Evolutionary conservation across 2,329 filamentous ascomycete species (phyloP).

Genomic region (Exophiala phaeomuriformis): DNA sequence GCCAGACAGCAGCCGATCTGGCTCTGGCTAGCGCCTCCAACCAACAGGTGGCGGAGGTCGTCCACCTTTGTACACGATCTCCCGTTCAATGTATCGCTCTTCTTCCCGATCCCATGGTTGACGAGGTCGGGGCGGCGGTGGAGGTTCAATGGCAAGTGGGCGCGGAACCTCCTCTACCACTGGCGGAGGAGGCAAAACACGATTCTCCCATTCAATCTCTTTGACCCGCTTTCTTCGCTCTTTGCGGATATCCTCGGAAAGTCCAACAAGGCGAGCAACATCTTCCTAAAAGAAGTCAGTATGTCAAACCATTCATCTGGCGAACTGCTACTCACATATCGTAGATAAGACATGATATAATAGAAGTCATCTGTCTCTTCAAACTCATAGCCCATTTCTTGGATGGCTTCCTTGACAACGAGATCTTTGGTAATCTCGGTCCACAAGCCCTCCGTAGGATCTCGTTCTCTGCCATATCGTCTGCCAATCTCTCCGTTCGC

Average conservation of each 20-base stretch:
- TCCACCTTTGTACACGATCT: slow-evolving; percentile 26
- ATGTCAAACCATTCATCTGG: slow-evolving; percentile 6
- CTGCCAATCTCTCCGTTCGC: slow-evolving; percentile 37
- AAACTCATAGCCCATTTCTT: slow-evolving; percentile 75
- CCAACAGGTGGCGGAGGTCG: slow-evolving; percentile 24
- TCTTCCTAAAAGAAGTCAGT: slow-evolving; percentile 59
- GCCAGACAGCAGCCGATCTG: too few species aligned
- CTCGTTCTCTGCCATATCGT: slow-evolving; percentile 36
- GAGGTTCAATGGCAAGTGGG: slow-evolving; percentile 23
- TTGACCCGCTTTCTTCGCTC: slow-evolving; percentile 52
- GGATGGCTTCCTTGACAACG: slow-evolving; percentile 77
- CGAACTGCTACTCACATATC: slow-evolving; percentile 58
- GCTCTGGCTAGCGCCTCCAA: slow-evolving; percentile 20
- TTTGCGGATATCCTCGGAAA: slow-evolving; percentile 74
- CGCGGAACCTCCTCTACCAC: slow-evolving; percentile 14
- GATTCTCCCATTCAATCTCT: slow-evolving; percentile 49
- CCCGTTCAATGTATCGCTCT: slow-evolving; percentile 27
- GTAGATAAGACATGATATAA: slow-evolving; percentile 86
- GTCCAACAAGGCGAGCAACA: slow-evolving; percentile 71
- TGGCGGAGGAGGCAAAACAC: slow-evolving; percentile 23
- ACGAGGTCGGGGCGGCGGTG: slow-evolving; percentile 19
- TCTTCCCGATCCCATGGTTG: slow-evolving; percentile 27
- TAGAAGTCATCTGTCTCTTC: slow-evolving; percentile 86
- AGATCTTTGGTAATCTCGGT: slow-evolving; percentile 95
- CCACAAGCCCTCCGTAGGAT: slow-evolving; percentile 63